Evolutionary conservation across 2,329 filamentous ascomycete species (phyloP), one percentile per base, ranked within the genome.

Genomic region (Phyllosticta citribraziliensis): DNA sequence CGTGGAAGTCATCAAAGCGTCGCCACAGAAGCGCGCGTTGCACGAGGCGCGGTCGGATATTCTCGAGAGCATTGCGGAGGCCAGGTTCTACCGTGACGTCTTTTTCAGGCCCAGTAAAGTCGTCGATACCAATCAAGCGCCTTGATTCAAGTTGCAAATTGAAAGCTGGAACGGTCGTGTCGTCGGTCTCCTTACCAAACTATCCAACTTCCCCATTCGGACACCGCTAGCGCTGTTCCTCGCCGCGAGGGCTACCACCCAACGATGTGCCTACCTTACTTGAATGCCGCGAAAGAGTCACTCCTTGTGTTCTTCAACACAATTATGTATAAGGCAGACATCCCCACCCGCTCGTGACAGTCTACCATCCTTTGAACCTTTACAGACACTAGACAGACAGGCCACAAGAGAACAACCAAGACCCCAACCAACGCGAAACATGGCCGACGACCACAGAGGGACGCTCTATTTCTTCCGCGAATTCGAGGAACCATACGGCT

Each of bases 11-110:
- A 70, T 88, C 64, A 77, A 78, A 60, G 78, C 79, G 53, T 85
- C 83, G 27, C 92, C 93, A 12, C 74, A 70, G 64, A 97, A 97
- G 79, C 83, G 82, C 70, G 84, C 83, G 47, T 77, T 86, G 57
- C 94, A 99, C 76, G 84, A 93, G 74, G 94, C 94, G 0, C 85
- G 83, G 67, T 85, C 90, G 60, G 94, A 99, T 74, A 96, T 99
- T 62, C 74, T 97, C 63, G 94, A 99, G 78, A 97, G 93, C 74
- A 97, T 99, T 64, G 87, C 83, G 61, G 94, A 99, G 78, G 93
- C 93, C 60, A 84, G 79, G 68, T 97, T 88, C 72, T 97, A 96
- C 74, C 84, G 84, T 68, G 79, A 87, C 63, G 78, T 77, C 19
- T 82, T 96, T 60, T 95, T 95, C 54, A 61, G 40, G 30, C 59